Evolutionary conservation across 83 land plant species (phyloP).

Genomic region (Thuja plicata): DNA sequence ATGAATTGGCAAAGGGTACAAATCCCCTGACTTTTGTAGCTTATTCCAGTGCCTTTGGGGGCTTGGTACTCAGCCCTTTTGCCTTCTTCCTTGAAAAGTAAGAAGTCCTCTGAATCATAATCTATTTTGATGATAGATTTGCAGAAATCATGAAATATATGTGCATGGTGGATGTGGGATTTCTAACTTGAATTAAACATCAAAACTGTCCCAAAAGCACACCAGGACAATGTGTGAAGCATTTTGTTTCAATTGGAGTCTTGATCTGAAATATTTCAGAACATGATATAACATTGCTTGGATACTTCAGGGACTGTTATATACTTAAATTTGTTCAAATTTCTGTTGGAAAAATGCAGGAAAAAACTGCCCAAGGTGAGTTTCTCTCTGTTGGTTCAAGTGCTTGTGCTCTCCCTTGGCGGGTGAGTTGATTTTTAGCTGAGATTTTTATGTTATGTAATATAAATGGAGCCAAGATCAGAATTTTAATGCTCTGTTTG

Average conservation of each 20-base stretch:
- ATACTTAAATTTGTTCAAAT: not conserved
- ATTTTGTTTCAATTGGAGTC: no score
- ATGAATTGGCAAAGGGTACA: not conserved
- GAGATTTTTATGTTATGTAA: not conserved
- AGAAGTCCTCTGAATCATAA: no score
- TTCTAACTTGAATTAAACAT: no score
- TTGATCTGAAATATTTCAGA: not conserved
- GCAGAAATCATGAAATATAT: no score
- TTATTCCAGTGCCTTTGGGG: not conserved
- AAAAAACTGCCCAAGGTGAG: slow-evolving; percentile 44
- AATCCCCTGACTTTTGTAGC: not conserved
- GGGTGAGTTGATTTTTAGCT: slow-evolving; percentile 40
- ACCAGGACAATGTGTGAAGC: no score
- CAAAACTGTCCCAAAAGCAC: no score
- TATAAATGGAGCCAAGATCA: not conserved
- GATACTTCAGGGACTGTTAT: not conserved
- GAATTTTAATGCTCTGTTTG: not conserved
- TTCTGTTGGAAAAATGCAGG: slow-evolving; percentile 20
- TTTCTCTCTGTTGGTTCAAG: slow-evolving; percentile 22
- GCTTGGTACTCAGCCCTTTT: not conserved
- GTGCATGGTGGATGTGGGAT: no score
- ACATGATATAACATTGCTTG: no score
- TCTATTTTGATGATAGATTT: no score
- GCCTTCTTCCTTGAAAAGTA: slow-evolving; percentile 3
- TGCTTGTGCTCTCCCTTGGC: slow-evolving; percentile 41